Evolutionary conservation across 2,329 filamentous ascomycete species (phyloP).

Genomic region (Ampelomyces quisqualis): DNA sequence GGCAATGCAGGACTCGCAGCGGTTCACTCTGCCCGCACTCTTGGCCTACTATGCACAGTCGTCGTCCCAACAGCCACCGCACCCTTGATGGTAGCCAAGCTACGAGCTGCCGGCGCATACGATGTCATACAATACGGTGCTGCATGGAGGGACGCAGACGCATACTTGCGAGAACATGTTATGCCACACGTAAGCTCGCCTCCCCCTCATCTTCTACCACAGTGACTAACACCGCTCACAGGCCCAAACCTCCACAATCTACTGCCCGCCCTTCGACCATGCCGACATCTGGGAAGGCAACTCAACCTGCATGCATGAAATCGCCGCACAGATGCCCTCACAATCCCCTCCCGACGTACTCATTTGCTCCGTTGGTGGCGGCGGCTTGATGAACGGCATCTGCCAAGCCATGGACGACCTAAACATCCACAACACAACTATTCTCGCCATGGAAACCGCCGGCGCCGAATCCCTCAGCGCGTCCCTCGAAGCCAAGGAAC

Average conservation of each 20-base stretch:
- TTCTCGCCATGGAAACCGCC: constrained; percentile 73
- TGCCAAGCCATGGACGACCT: constrained; percentile 64
- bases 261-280: constrained; percentile 71
- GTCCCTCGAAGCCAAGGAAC: constrained; percentile 57
- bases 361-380: constrained; percentile 77
- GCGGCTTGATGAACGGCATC: constrained; percentile 75
- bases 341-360: constrained; percentile 63
- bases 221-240: neutral
- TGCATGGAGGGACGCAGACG: constrained; percentile 69
- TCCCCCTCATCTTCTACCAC: neutral
- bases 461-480: constrained; percentile 70
- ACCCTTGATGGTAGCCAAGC: constrained; percentile 68
- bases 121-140: constrained; percentile 68
- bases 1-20: constrained; percentile 85
- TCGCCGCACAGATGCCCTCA: constrained; percentile 45
- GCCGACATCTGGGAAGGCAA: constrained; percentile 67
- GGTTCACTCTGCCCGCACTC: constrained; percentile 66
- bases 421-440: constrained; percentile 39
- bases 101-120: constrained; percentile 65
- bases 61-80: constrained; percentile 69
- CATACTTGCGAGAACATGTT: constrained; percentile 61
- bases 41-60: constrained; percentile 69
- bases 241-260: constrained; percentile 52
- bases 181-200: constrained; percentile 44
- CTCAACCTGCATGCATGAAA: constrained; percentile 58